Evolutionary conservation across 164 flowering plant genomes (phyloP), one percentile per base, ranked within the genome.

Genomic region (Aristolochia contorta): DNA sequence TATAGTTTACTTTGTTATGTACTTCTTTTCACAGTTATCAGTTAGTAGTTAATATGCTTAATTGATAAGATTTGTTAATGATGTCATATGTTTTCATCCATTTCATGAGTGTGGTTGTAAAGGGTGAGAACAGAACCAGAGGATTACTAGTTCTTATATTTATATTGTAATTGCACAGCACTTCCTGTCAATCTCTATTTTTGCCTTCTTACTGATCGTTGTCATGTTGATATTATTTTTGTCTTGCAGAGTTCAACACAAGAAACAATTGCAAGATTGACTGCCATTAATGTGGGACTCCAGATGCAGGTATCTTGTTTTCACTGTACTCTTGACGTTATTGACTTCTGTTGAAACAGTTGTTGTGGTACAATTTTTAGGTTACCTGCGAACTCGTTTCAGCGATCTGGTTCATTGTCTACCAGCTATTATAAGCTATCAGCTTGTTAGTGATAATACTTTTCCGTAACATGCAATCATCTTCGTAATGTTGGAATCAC

Each of bases 231-330:
- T n/a, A 18, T 16, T 54, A 45, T 23, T 5, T 64, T 27, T 60
- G 66, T 65, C 13, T 15, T 49, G 15, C 80, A 87, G 96, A 74
- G 63, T 56, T 74, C 78, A 58, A 55, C 66, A 25, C 72, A 65
- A 65, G 88, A 80, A 67, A 66, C 57, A 21, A 65, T 80, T 65
- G 66, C 77, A 54, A 72, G 70, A 49, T 65, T 84, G 75, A 72
- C 69, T 49, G 69, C 61, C 63, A 83, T 75, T 47, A 80, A 77
- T 54, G 64, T 71, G 32, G 76, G 52, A 41, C 75, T 86, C 62
- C 71, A 55, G 56, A 51, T 48, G 24, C 82, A 83, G 92, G 97
- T 91, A 53, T 22, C 16, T 22, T n/a, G 8, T 53, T 53, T 16
- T 8, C 21, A 15, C 27, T 53, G 56, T 14, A 23, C 13, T 53